Conservation (phyloP, 2,329 filamentous ascomycete genomes). For the Knufia fluminis region DNA sequence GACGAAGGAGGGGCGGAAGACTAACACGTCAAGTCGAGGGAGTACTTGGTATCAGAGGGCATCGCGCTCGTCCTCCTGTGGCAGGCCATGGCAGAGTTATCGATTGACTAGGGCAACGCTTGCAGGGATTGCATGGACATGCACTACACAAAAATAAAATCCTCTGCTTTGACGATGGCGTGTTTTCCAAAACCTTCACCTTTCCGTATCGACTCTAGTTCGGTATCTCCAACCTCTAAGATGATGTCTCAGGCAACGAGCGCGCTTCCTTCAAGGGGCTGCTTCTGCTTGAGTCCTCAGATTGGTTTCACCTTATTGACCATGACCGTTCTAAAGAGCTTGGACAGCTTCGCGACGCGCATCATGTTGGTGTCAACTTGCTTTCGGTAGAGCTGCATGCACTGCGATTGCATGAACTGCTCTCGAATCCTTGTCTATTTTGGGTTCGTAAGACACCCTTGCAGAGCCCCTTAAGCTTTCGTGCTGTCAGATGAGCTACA, state of each 20-base stretch:
- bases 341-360: background rate
- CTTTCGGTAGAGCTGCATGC: background rate
- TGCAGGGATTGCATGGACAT: background rate
- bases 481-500: too few species aligned
- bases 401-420: constrained; percentile 1
- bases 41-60: background rate
- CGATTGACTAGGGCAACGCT: constrained; percentile 5
- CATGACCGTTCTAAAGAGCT: background rate
- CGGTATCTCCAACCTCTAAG: constrained; percentile 1
- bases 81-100: background rate
- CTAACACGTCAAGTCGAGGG: background rate
- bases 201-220: background rate
- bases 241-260: background rate
- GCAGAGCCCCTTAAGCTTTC: too few species aligned
- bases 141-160: constrained; percentile 6
- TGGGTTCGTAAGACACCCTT: background rate
- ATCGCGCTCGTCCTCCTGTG: background rate
- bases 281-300: background rate
- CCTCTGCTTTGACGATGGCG: background rate
- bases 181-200: background rate
- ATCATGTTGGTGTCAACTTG: background rate
- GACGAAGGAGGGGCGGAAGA: constrained; percentile 9
- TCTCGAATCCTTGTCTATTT: background rate
- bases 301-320: constrained; percentile 1
- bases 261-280: constrained; percentile 5